Conservation (phyloP, 2,329 filamentous ascomycete genomes). For the Microsporum canis region DNA sequence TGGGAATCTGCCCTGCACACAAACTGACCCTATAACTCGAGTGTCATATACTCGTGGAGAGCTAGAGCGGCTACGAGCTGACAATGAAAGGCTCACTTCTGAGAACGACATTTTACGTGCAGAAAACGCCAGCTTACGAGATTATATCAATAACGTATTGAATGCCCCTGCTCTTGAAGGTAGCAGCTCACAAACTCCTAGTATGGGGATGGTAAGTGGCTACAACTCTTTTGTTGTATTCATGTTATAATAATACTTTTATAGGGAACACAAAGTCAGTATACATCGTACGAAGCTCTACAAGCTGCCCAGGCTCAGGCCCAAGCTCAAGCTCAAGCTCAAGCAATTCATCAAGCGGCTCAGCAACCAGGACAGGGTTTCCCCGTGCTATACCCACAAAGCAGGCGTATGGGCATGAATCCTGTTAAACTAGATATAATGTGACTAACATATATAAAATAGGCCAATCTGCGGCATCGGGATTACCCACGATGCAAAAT, state of each 20-base stretch:
- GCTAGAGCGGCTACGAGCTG: conserved; percentile 5
- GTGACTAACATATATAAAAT: neutral
- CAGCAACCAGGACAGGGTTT: neutral
- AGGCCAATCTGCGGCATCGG: neutral
- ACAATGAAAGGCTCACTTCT: conserved; percentile 11
- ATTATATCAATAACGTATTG: neutral
- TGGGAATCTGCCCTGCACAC: conserved; percentile 13
- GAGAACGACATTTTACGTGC: conserved; percentile 4
- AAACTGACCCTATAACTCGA: conserved; percentile 19
- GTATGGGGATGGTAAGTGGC: neutral
- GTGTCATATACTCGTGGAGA: conserved; percentile 17
- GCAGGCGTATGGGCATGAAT: neutral
- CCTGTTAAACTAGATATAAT: neutral
- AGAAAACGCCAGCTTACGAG: neutral
- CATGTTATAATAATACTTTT: neutral
- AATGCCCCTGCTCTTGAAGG: neutral
- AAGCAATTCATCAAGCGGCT: neutral
- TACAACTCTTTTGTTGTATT: neutral
- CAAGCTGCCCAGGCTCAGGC: neutral
- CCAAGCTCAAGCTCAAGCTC: neutral
- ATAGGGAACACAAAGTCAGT: neutral
- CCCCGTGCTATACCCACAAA: neutral
- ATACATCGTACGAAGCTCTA: neutral
- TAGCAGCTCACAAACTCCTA: neutral
- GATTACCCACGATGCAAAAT: neutral